These are phyloP conservation scores for Parasitella parasitica DNA, from an alignment of 371 early-diverging fungal genomes.

Conservation along the genomic window DNA sequence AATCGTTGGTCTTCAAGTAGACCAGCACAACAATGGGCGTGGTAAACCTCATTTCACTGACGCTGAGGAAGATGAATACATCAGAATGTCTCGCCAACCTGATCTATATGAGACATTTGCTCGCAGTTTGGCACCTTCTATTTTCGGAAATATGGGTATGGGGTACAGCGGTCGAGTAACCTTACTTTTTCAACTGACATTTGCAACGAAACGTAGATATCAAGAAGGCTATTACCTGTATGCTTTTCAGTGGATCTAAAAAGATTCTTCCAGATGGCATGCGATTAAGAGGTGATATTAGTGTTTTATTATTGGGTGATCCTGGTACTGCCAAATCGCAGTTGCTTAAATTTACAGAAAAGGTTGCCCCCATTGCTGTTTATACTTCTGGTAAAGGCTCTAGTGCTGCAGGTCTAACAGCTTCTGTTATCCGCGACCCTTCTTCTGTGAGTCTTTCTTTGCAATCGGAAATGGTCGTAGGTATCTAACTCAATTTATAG, in stretches of 20 bases:
- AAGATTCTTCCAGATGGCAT: conserved; percentile 96
- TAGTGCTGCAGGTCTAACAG: conserved; percentile 99
- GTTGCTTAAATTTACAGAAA: conserved; percentile 98
- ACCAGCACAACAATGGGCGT: conserved; percentile 74
- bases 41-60: conserved; percentile 79
- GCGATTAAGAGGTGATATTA: conserved; percentile 98
- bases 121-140: conserved; percentile 94
- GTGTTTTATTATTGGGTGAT: conserved; percentile 99
- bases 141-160: conserved; percentile 86
- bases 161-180: too few relatives aligned
- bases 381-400: conserved; percentile 99
- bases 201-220: conserved; percentile 86
- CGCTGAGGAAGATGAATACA: conserved; percentile 91
- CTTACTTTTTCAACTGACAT: too few relatives aligned
- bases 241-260: conserved; percentile 98
- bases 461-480: too few relatives aligned
- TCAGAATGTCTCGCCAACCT: conserved; percentile 83
- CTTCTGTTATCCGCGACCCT: conserved; percentile 93
- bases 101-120: conserved; percentile 89
- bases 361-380: conserved; percentile 95
- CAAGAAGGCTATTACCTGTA: conserved; percentile 97
- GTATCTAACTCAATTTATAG: conserved; percentile 35
- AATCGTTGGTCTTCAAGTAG: conserved; percentile 87
- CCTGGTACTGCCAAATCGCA: conserved; percentile 99
- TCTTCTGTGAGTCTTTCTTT: conserved; percentile 59